These are phyloP conservation scores for Russula brevipes DNA, from an alignment of 768 basidiomycete species.

Conservation along the genomic window DNA sequence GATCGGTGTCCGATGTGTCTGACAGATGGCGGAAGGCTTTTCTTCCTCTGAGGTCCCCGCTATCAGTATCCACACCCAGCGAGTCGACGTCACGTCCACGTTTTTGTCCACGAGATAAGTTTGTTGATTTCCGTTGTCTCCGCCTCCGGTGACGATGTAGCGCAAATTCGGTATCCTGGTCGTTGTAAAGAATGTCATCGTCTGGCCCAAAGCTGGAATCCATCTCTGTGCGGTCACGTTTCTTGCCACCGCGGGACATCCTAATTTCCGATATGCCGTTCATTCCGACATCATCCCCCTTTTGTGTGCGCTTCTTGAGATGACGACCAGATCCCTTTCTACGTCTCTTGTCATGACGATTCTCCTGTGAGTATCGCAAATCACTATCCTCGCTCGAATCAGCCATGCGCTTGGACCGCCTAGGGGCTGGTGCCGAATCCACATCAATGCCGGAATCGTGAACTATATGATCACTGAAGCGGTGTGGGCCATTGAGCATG, in stretches of 20 bases:
- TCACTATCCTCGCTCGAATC: conserved; percentile 25
- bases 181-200: conserved; percentile 40
- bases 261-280: conserved; percentile 36
- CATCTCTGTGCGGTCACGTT: conserved; percentile 70
- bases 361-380: conserved; percentile 16
- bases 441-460: conserved; percentile 9
- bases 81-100: conserved; percentile 54
- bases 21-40: conserved; percentile 50
- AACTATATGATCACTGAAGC: conserved; percentile 1
- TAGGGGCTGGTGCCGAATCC: conserved; percentile 3
- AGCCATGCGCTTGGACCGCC: conserved; percentile 23
- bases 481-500: neutral
- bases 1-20: conserved; percentile 43
- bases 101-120: conserved; percentile 51
- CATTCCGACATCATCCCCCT: conserved; percentile 37
- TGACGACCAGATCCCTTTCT: conserved; percentile 23
- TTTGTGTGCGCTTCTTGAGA: conserved; percentile 10
- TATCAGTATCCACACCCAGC: conserved; percentile 34
- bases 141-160: conserved; percentile 45
- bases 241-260: conserved; percentile 48
- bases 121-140: conserved; percentile 52
- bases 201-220: conserved; percentile 68
- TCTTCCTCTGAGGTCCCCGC: conserved; percentile 35
- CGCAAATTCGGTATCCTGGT: conserved; percentile 37
- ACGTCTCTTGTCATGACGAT: conserved; percentile 24